phyloP scores from a whole-genome alignment of 2,329 filamentous ascomycete species.

The Emergomyces africanus region DNA sequence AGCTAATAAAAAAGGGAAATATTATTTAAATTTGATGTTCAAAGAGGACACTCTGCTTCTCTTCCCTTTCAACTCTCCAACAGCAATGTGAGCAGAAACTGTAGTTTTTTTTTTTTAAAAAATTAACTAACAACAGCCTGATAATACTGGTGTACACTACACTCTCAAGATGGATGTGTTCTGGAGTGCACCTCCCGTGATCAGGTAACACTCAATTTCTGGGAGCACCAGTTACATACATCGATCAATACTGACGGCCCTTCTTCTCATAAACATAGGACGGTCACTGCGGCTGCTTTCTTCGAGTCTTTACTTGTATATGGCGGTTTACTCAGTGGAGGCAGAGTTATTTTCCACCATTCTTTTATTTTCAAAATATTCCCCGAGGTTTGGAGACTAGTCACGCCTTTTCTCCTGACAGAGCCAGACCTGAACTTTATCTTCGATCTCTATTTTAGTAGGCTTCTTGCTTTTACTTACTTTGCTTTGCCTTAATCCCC shows the following conservation, averaged over 20 bases:
- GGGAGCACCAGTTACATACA: background rate
- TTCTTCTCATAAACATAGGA: slow-evolving; percentile 36
- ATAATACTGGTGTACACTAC: background rate
- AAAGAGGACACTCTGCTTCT: background rate
- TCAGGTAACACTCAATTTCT: slow-evolving; percentile 40
- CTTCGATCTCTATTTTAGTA: slow-evolving; percentile 62
- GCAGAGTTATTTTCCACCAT: slow-evolving; percentile 42
- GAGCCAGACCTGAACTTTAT: slow-evolving; percentile 45
- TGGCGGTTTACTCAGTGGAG: slow-evolving; percentile 38
- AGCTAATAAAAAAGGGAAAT: too few species aligned
- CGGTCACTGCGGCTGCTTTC: slow-evolving; percentile 52
- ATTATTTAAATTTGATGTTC: too few species aligned
- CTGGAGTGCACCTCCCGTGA: slow-evolving; percentile 53
- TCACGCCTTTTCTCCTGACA: slow-evolving; percentile 48
- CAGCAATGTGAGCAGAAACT: background rate
- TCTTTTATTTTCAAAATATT: slow-evolving; percentile 42
- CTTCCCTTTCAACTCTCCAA: background rate
- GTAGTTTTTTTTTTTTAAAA: too few species aligned
- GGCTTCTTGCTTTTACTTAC: slow-evolving; percentile 16
- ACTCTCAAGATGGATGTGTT: slow-evolving; percentile 43
- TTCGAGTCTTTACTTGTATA: slow-evolving; percentile 50
- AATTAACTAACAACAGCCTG: background rate
- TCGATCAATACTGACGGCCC: background rate
- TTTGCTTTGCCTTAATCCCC: background rate
- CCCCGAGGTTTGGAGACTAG: slow-evolving; percentile 48